Base-by-base conservation (phyloP, 78 protist species). In the Guillardia theta region DNA sequence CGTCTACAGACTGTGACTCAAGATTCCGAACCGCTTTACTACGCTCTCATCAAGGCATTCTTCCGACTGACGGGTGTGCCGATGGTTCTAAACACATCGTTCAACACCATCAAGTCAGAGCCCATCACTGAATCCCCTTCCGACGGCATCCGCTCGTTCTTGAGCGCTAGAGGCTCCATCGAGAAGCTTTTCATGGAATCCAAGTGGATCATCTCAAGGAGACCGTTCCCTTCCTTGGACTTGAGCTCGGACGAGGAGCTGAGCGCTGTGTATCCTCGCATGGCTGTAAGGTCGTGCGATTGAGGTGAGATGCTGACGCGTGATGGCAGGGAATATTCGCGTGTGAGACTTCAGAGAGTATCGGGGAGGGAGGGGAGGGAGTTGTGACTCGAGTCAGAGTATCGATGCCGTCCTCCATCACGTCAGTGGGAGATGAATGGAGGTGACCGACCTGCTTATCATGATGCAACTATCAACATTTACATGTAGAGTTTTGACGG, bases 11-110 rank as follows among this genome's bases (percentile, higher is more conserved):
- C 92, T 22, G 92, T 83, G 43, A 45, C 18, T 43, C 44, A 39
- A 33, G 92, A 0, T 15, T 33, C 44, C 22, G 92, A 24, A 58
- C 92, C 92, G 53, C 50, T 43, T n/a, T 83, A 83, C 58, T 45
- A 83, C 92, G 30, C 44, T 50, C 92, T 83, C 58, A 43, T 83
- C 50, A 22, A 6, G 37, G 92, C 92, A 22, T 83, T 83, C 48
- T 83, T 83, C 19, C n/a, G 19, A 15, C 62, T 46, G 30, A 70
- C 39, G n/a, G 62, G 92, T n/a, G 92, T 83, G 92, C 92, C 92
- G 44, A 83, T 83, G 92, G 53, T 83, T 12, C 33, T 83, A 43
- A 83, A 83, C 58, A 83, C 92, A 4, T 41, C 48, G 27, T 83
- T 83, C 92, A 83, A 83, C 83, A 70, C 83, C 22, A 70, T 70